Conservation (phyloP, 2,329 filamentous ascomycete species). For the Fusarium pininemorale region DNA sequence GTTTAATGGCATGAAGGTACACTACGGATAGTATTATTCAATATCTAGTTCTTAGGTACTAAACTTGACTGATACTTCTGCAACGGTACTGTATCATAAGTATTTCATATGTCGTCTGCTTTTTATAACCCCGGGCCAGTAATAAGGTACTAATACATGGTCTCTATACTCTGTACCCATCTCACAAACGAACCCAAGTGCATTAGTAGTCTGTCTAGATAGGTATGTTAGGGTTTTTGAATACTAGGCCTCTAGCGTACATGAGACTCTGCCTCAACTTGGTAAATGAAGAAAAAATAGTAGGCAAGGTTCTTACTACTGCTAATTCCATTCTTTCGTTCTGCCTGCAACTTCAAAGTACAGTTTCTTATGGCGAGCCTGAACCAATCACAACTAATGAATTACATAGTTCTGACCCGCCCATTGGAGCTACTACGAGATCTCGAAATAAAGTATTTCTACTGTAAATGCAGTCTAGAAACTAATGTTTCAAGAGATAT, state of each 20-base stretch:
- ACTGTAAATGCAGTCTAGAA: background rate
- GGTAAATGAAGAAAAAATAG: background rate
- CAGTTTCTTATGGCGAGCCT: background rate
- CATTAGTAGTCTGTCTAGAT: background rate
- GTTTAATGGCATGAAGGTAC: background rate
- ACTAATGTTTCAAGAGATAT: background rate
- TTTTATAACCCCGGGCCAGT: background rate
- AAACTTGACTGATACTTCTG: background rate
- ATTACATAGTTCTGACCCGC: conserved; percentile 1
- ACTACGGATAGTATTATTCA: background rate
- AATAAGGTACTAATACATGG: too few species aligned
- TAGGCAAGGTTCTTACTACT: background rate
- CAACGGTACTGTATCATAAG: background rate
- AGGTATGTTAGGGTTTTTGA: background rate
- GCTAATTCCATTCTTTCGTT: background rate
- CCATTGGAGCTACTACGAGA: background rate
- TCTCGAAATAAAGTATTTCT: background rate
- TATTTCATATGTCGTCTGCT: background rate
- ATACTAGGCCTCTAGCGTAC: background rate
- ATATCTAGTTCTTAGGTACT: background rate
- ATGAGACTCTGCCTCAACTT: background rate
- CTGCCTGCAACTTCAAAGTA: background rate
- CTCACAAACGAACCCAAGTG: background rate
- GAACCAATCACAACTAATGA: background rate
- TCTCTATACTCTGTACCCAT: background rate